phyloP scores from a whole-genome alignment of 1,284 basidiomycete species.

The Amylostereum areolatum region DNA sequence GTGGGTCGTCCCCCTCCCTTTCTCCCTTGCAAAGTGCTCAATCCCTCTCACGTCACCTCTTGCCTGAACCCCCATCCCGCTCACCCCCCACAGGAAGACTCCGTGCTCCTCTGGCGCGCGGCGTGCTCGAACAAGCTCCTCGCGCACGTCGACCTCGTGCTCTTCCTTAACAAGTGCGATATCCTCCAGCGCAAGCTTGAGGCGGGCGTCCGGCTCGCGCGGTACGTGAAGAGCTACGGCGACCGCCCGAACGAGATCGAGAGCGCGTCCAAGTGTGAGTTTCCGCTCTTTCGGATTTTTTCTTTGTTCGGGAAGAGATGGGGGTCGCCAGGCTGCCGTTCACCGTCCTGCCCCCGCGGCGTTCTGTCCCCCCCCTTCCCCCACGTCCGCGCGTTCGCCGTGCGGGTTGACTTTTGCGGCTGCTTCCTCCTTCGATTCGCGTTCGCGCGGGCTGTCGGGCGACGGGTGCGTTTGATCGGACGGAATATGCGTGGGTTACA shows the following conservation, averaged over 20 bases:
- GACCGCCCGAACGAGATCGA: slow-evolving; percentile 69
- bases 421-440: too few species aligned
- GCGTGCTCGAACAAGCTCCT: slow-evolving; percentile 71
- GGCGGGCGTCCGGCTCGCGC: slow-evolving; percentile 52
- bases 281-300: background rate
- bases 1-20: slow-evolving; percentile 30
- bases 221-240: slow-evolving; percentile 70
- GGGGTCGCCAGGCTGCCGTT: too few species aligned
- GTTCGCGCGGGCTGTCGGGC: too few species aligned
- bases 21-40: background rate
- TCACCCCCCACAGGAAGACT: slow-evolving; percentile 53
- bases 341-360: too few species aligned
- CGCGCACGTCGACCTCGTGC: slow-evolving; percentile 64
- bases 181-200: slow-evolving; percentile 62
- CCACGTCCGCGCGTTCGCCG: too few species aligned
- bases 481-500: too few species aligned
- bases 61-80: slow-evolving; percentile 7
- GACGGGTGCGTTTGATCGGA: too few species aligned
- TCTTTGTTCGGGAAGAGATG: too few species aligned
- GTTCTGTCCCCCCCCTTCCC: too few species aligned
- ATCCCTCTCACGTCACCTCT: slow-evolving; percentile 1
- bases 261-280: slow-evolving; percentile 60
- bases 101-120: slow-evolving; percentile 74
- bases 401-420: too few species aligned
- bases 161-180: slow-evolving; percentile 80